Evolutionary conservation across 192 early-diverging fungal species (phyloP).

Genomic region (Dimargaris cristalligena): DNA sequence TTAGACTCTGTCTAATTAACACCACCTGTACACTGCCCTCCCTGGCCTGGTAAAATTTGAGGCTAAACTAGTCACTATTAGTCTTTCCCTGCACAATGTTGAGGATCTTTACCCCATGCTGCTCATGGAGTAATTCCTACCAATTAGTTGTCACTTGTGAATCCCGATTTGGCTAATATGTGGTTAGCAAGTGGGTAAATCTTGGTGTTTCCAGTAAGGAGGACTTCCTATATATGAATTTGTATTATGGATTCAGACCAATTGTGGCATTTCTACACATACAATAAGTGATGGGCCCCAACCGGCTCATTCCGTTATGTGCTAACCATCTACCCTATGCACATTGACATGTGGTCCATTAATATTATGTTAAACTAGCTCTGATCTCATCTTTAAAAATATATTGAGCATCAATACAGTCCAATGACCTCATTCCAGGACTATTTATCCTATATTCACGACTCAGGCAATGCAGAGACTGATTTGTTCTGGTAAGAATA

Average conservation of each 20-base stretch:
- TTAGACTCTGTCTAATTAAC: neutral
- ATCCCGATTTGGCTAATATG: neutral
- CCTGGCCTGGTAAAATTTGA: neutral
- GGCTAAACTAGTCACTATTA: neutral
- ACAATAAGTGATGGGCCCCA: neutral
- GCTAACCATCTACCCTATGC: neutral
- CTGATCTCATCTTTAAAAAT: neutral
- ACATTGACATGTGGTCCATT: neutral
- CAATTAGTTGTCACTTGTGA: neutral
- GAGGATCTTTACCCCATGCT: neutral
- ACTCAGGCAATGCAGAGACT: too few relatives aligned
- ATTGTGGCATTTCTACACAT: neutral
- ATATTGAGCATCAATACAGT: too few relatives aligned
- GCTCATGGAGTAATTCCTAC: neutral
- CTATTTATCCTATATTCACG: too few relatives aligned
- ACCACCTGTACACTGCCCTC: neutral
- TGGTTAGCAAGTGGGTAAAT: neutral
- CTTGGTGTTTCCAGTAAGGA: neutral
- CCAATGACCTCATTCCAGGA: too few relatives aligned
- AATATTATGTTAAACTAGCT: neutral
- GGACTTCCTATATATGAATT: neutral
- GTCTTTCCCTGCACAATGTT: neutral
- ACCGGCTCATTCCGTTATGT: neutral
- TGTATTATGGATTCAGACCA: neutral
- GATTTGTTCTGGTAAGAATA: too few relatives aligned